Percentiles rank a stretch among this genome's conserved stretches.
These are phyloP conservation scores for Blastobotrys americana DNA, from an alignment of 805 yeast species.

Conservation along the genomic window DNA sequence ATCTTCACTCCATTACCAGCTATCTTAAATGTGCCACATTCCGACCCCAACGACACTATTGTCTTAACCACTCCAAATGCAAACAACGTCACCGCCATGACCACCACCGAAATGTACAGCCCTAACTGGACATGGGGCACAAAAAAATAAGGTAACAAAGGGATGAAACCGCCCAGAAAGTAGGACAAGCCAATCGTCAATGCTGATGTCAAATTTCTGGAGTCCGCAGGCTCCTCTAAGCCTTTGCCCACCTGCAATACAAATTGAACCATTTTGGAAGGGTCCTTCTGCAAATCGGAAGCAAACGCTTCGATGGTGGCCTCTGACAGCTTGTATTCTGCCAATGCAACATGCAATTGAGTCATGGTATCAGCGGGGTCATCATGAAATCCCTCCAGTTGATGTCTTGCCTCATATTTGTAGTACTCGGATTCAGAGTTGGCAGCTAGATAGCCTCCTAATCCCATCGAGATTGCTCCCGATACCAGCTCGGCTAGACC, in stretches of 20 bases:
- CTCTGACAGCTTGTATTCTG: constrained; percentile 61
- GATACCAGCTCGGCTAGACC: constrained; percentile 96
- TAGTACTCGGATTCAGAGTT: constrained; percentile 54
- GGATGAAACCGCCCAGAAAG: constrained; percentile 88
- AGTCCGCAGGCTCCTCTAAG: constrained; percentile 91
- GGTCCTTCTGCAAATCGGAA: constrained; percentile 69
- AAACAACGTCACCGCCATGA: constrained; percentile 81
- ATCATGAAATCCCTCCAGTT: background rate
- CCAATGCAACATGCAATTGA: constrained; percentile 72
- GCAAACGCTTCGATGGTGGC: constrained; percentile 68
- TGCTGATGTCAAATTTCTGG: constrained; percentile 82
- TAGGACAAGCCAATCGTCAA: constrained; percentile 84
- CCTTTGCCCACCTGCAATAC: constrained; percentile 84
- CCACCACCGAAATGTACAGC: constrained; percentile 60
- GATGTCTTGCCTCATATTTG: constrained; percentile 17
- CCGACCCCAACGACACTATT: constrained; percentile 73
- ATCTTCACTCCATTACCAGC: constrained; percentile 79
- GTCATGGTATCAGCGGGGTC: constrained; percentile 45
- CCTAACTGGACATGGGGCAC: constrained; percentile 69
- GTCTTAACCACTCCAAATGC: constrained; percentile 84
- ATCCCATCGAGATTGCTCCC: constrained; percentile 96
- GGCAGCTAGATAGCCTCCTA: constrained; percentile 95
- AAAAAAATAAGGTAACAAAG: constrained; percentile 86
- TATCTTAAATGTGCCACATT: constrained; percentile 41
- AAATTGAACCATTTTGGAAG: constrained; percentile 75